Base-by-base conservation (phyloP, 371 early-diverging fungal genomes). In the Apophysomyces elegans region DNA sequence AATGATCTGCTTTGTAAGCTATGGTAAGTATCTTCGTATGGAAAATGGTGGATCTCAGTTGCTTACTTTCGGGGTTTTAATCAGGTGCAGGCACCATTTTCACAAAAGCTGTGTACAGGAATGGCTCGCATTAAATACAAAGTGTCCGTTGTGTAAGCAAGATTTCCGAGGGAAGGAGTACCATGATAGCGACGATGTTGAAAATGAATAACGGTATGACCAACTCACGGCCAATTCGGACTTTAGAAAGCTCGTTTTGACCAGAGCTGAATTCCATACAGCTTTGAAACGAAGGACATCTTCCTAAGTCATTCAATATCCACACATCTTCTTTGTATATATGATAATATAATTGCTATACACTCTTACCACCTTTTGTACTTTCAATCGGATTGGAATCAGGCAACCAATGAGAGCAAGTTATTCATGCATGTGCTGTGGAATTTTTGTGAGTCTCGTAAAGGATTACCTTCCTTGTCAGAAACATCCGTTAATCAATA, bases 1-100 rank as follows among this genome's bases (percentile, higher is more conserved):
- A 69, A 76, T 50, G 88, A 88, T 7, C 75, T 81, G 5, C 54
- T 90, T 1, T 81, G 90, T 63, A 82, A 81, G 57, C 65, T 88
- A 68, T 78, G 84, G 71, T 74, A 78, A 62, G 68, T 54, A 16
- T 7, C 37, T 11, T 43, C 35, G 4, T 21, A 26, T 39, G 39
- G 43, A 35, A 21, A 21, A 1, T 7, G 37, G 5, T 14, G 16
- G 18, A 5, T 7, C 14, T 36, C 4, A 6, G 26, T 54, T 50
- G 46, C n/a, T 63, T 63, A n/a, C 18, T 8, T 59, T 2, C 37
- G 41, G n/a, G 7, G 18, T 12, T 38, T 8, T 58, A 12, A 67
- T 77, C 47, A 78, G 80, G 59, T 87, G 79, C 45, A 57, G 45
- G 13, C 79, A 78, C 59, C 76, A 78, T 59, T 78, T 71, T 56